Evolutionary conservation across 495 filamentous ascomycete species (phyloP), one percentile per base, ranked within the genome.

Genomic region (Parmelia sp.): DNA sequence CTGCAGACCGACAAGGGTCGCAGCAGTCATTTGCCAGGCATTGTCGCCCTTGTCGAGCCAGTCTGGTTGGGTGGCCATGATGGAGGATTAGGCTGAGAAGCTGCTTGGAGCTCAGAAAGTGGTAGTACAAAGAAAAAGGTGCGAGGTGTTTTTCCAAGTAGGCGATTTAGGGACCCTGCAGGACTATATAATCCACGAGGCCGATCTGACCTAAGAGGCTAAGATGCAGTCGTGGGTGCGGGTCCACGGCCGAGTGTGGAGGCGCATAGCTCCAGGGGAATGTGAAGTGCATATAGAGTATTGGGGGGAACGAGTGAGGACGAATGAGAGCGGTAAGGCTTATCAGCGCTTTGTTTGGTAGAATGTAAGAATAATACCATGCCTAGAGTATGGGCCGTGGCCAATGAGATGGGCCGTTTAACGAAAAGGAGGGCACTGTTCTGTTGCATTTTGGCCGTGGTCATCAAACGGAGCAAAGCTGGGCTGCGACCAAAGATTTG

Each of bases 1-100:
- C 66, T 83, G 82, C 31, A 84, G 72, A 31, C 73, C 80, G 62
- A 84, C 82, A 40, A 84, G 69, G 40, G 75, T 78, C n/a, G 74
- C 82, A 12, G 82, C 81, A 23, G 82, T 83, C 27, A 84, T 69
- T 69, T 84, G 82, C 82, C 82, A 84, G 66, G 82, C 80, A 70
- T 83, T 78, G 70, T 84, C 77, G 60, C 82, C 82, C 57, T 73
- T 80, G 64, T 80, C 71, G 29, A 82, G 76, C 80, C 80, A 82
- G 31, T 49, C 58, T 31, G 74, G 63, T 31, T 57, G 40, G 12
- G 68, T 65, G 44, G 64, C 47, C 66, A 70, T 72, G 36, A 25
- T 62, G n/a, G 37, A 14, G 1, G 55, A 6, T 29, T n/a, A 31
- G 29, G 4, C 12, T 37, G 31, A 62, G 49, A 25, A 55, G n/a